Evolutionary conservation across 1,284 basidiomycete genomes (phyloP), one percentile per base, ranked within the genome.

Genomic region (Apiotrichum sp.): DNA sequence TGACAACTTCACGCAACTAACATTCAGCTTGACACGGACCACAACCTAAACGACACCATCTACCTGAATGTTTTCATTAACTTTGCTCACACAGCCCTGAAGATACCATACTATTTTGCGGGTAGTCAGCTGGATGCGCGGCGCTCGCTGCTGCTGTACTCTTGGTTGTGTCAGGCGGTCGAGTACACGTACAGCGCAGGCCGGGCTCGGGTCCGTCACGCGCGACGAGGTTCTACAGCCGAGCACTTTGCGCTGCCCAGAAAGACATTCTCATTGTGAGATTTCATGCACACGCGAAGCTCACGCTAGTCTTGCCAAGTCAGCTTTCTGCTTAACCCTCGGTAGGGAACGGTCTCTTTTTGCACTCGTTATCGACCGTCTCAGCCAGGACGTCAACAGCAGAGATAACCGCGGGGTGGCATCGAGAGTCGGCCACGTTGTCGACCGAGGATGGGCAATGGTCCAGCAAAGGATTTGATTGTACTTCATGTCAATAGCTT

Each of bases 51-150:
- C 32, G 65, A 79, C 36, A 82, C 81, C 0, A 84, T 89, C 3
- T 83, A 88, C 71, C 71, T 83, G 39, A 98, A 97, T 71, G 78
- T 96, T 8, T 93, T 92, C 70, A 85, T 93, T 72, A 88, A 86
- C 66, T 88, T 93, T 67, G 75, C 89, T n/a, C 73, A 95, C 31
- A 82, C 85, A 1, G 89, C 89, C 0, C 86, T 93, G 80, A 97
- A 93, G 77, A 87, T 93, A 80, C 84, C 89, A 51, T 81, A 84
- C 50, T 97, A 96, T 72, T 78, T 95, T 39, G 79, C 79, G 45
- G 79, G 80, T 46, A 86, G 82, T 83, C 78, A 79, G n/a, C 6
- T 76, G 3, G 53, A 55, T 47, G 8, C 46, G 8, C 35, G 50
- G 16, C 56, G 52, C 33, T 31, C 59, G 10, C 39, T 44, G 22